Conservation (phyloP, 2,329 filamentous ascomycete species). For the Leptodontidium sp. region DNA sequence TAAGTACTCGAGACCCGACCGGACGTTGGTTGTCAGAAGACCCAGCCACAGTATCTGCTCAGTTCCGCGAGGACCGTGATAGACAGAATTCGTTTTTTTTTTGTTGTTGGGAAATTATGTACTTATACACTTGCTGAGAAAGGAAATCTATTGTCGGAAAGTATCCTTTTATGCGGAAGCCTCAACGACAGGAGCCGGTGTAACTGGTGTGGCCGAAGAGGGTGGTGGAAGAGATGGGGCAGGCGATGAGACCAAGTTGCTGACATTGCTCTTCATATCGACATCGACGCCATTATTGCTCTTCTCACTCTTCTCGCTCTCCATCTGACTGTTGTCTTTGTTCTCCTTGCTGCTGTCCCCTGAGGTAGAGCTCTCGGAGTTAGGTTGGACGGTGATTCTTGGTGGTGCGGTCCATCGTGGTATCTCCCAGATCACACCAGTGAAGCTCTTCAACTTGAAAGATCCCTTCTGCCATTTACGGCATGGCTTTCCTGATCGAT, state of each 20-base stretch:
- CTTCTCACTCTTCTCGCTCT: constrained; percentile 64
- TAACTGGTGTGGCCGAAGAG: constrained; percentile 42
- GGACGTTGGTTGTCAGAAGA: background rate
- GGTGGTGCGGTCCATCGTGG: constrained; percentile 81
- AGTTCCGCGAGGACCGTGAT: constrained; percentile 6
- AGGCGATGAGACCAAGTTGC: constrained; percentile 56
- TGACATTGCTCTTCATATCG: constrained; percentile 62
- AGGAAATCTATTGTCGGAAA: constrained; percentile 5
- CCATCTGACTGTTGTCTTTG: constrained; percentile 64
- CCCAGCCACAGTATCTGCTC: constrained; percentile 10
- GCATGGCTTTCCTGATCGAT: constrained; percentile 90
- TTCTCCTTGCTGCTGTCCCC: constrained; percentile 69
- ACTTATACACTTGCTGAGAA: constrained; percentile 16
- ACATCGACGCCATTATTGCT: constrained; percentile 66
- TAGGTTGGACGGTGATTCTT: constrained; percentile 57
- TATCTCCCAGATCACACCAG: constrained; percentile 83
- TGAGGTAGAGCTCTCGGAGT: constrained; percentile 55
- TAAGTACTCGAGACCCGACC: constrained; percentile 3
- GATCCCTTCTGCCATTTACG: constrained; percentile 88
- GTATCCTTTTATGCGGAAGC: constrained; percentile 26
- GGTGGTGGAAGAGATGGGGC: constrained; percentile 43
- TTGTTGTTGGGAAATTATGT: constrained; percentile 19
- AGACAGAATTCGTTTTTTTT: background rate
- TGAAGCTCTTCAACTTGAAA: constrained; percentile 91
- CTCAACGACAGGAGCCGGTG: constrained; percentile 27